Conservation (phyloP, 306 rosid genomes). For the Vigna mungo region DNA sequence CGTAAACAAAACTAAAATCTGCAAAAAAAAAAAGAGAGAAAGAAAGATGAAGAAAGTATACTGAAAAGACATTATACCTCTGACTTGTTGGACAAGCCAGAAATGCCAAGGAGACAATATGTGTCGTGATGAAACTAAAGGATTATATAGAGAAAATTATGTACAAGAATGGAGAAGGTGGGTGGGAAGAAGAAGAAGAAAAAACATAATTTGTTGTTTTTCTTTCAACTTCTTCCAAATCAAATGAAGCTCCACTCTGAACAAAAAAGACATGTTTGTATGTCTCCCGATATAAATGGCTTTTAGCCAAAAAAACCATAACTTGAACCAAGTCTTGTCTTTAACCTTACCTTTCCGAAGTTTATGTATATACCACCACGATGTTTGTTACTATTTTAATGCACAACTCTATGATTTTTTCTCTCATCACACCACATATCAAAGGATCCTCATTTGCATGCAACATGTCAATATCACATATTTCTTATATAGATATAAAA, state of each 20-base stretch:
- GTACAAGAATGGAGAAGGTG: neutral
- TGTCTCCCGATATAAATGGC: conserved; percentile 36
- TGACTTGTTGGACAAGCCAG: conserved; percentile 42
- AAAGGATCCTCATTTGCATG: neutral
- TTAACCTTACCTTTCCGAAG: neutral
- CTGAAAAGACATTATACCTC: neutral
- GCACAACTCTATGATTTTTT: conserved; percentile 5
- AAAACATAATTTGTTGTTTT: neutral
- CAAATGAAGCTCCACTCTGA: conserved; percentile 24
- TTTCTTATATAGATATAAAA: neutral
- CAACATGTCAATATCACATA: neutral
- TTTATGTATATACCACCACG: conserved; percentile 29
- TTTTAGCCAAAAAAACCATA: conserved; percentile 11
- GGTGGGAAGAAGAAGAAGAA: conserved; percentile 35
- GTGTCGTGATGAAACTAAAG: neutral
- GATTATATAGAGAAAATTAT: neutral
- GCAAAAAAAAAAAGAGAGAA: neutral
- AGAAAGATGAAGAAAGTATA: neutral
- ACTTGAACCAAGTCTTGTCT: neutral
- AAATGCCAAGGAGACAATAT: conserved; percentile 27
- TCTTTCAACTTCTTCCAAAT: conserved; percentile 39
- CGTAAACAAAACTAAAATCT: neutral
- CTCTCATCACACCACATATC: neutral
- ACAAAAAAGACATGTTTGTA: conserved; percentile 32
- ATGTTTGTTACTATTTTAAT: conserved; percentile 35